These are phyloP conservation scores for Lasiodiplodia sp. DNA, from an alignment of 2,329 filamentous ascomycete genomes.

Conservation along the genomic window DNA sequence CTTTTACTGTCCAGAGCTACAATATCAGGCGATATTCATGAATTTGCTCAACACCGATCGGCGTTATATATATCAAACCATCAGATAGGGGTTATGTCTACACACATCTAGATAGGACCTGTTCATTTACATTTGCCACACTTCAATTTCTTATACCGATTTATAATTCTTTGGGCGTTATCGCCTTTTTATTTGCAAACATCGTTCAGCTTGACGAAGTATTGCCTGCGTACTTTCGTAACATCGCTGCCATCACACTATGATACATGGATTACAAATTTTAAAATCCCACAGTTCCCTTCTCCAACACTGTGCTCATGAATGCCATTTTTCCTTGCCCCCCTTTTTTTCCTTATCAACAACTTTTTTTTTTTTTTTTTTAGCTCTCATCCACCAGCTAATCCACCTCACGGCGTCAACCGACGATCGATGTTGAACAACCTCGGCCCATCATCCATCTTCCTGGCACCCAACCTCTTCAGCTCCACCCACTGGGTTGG, in stretches of 20 bases:
- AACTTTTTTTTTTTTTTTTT: too few species aligned
- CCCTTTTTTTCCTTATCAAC: not conserved
- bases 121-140: too few species aligned
- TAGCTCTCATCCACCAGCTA: not conserved
- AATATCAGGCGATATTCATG: too few species aligned
- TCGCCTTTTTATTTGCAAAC: too few species aligned
- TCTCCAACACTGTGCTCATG: not conserved
- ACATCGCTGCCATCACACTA: not conserved
- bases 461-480: conserved; percentile 55
- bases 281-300: not conserved
- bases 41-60: too few species aligned
- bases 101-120: too few species aligned
- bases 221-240: not conserved
- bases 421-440: conserved; percentile 38
- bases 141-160: too few species aligned
- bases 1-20: too few species aligned
- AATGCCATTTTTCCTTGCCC: not conserved
- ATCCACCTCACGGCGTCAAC: conserved; percentile 30
- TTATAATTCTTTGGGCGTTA: too few species aligned
- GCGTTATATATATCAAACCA: too few species aligned
- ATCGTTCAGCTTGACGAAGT: too few species aligned
- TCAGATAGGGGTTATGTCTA: too few species aligned
- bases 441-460: conserved; percentile 33
- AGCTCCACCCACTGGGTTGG: conserved; percentile 74
- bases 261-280: not conserved